Conservation (phyloP, 179 eudicot genomes). For the Gypsophila paniculata region DNA sequence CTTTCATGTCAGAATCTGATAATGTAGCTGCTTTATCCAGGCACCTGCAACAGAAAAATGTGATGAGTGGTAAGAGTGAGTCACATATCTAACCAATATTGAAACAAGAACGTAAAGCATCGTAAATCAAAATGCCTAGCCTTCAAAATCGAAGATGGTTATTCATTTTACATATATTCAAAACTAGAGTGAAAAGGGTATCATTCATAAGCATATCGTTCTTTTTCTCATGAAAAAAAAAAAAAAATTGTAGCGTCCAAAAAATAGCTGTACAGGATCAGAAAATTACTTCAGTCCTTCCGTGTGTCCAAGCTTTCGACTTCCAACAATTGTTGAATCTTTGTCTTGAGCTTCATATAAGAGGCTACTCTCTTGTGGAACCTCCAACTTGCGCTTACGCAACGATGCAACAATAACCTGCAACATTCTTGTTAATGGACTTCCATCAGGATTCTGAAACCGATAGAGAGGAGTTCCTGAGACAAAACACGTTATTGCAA, state of each 20-base stretch:
- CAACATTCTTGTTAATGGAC: conserved; percentile 52
- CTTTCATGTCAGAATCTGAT: conserved; percentile 25
- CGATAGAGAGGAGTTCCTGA: conserved; percentile 50
- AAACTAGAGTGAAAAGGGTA: not conserved
- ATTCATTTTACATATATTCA: too few species aligned
- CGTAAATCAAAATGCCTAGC: too few species aligned
- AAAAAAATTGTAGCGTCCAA: not conserved
- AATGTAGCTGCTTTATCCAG: conserved; percentile 45
- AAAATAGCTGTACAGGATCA: not conserved
- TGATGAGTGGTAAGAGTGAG: too few species aligned
- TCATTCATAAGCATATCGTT: not conserved
- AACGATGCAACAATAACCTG: conserved; percentile 56
- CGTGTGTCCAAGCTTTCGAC: conserved; percentile 58
- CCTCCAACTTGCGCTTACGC: conserved; percentile 34
- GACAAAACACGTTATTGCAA: conserved; percentile 53
- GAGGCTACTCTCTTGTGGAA: conserved; percentile 34
- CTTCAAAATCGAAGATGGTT: too few species aligned
- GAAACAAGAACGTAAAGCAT: too few species aligned
- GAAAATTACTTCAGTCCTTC: conserved; percentile 48
- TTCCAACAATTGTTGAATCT: conserved; percentile 39
- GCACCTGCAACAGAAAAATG: conserved; percentile 29
- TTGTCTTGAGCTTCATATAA: conserved; percentile 47
- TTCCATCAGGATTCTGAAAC: conserved; percentile 55
- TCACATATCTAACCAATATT: not conserved
- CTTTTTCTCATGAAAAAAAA: not conserved